Evolutionary conservation across 2,329 filamentous ascomycete species (phyloP).

Genomic region (Alternaria alternata): DNA sequence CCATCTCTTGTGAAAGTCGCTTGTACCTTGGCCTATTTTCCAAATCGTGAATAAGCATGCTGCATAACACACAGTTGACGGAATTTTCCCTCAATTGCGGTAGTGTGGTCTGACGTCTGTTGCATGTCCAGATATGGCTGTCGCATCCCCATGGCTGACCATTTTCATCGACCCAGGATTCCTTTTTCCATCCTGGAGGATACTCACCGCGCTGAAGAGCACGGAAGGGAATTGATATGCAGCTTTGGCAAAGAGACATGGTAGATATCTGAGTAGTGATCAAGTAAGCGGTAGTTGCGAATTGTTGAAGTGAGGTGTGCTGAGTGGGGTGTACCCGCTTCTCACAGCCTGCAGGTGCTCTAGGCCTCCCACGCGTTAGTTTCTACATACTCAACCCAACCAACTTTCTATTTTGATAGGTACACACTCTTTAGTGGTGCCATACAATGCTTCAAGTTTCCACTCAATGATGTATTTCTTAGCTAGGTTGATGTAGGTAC

Average conservation of each 20-base stretch:
- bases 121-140: not conserved
- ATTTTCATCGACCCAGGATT: not conserved
- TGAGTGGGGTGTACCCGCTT: not conserved
- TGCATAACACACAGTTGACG: not conserved
- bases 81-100: not conserved
- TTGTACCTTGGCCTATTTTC: not conserved
- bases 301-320: not conserved
- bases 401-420: not conserved
- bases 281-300: too few relatives aligned
- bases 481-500: not conserved
- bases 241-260: not conserved
- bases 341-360: not conserved
- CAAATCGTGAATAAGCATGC: not conserved
- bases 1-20: not conserved
- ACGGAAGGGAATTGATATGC: not conserved
- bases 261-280: accelerated
- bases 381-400: not conserved
- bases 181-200: not conserved
- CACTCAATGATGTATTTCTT: not conserved
- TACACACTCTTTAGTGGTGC: not conserved
- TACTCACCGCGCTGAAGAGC: not conserved
- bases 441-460: not conserved
- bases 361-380: conserved; percentile 1
- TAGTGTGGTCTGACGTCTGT: not conserved
- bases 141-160: not conserved